Conservation (phyloP, 2,329 filamentous ascomycete genomes). For the Scytalidium sp. region DNA sequence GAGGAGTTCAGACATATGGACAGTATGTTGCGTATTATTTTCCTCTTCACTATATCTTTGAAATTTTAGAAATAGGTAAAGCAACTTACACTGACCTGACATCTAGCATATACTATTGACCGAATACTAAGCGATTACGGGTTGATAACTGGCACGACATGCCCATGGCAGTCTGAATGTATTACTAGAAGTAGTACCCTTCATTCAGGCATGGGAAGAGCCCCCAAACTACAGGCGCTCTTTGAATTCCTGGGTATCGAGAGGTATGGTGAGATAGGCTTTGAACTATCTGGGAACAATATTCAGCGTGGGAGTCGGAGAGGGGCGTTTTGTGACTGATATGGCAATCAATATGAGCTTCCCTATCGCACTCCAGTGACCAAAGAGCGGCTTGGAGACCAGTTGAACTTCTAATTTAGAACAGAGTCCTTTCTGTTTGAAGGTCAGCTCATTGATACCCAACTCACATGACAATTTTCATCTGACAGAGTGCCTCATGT, state of each 20-base stretch:
- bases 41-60: neutral
- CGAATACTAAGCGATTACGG: neutral
- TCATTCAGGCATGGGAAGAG: neutral
- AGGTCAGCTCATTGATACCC: too few species aligned
- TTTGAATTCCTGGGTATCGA: neutral
- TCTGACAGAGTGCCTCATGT: too few species aligned
- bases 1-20: slow-evolving; percentile 16
- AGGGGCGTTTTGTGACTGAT: neutral
- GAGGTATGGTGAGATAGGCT: neutral
- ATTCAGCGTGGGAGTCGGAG: neutral
- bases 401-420: too few species aligned
- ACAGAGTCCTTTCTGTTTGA: too few species aligned
- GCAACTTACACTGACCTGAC: too few species aligned
- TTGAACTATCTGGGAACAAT: neutral
- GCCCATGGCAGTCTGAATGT: neutral
- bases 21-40: slow-evolving; percentile 14
- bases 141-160: neutral
- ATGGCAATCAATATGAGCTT: neutral
- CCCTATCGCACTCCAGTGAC: too few species aligned
- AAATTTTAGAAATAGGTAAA: too few species aligned
- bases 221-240: neutral
- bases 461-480: too few species aligned
- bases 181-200: neutral
- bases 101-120: neutral
- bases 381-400: too few species aligned